Base-by-base conservation (phyloP, 495 filamentous ascomycete genomes). In the Penicillium taxi region DNA sequence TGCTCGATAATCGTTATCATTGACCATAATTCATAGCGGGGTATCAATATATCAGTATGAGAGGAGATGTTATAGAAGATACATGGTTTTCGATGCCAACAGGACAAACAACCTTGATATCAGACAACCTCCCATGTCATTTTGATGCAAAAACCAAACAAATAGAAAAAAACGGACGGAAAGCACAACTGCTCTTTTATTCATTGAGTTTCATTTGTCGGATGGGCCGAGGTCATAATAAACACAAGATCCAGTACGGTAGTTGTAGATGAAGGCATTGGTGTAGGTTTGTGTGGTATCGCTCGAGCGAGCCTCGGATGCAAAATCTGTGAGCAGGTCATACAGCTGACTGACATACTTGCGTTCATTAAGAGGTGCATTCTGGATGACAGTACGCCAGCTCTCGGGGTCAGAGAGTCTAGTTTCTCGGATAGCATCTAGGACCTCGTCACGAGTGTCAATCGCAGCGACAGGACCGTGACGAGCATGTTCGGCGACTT, bases 271-370 rank as follows among this genome's bases (percentile, higher is more conserved):
- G 57, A 88, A 87, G 7, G 80, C 79, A 47, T 82, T 78, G n/a
- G 67, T 64, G 15, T 61, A 71, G 32, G 64, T 62, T 39, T 73
- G 66, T 19, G 69, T 64, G 41, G 65, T 70, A 35, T 60, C 63
- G 14, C 48, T 47, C 6, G 36, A 21, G 36, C 41, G 58, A 21
- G 37, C 49, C 52, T 83, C 74, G 40, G 69, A 70, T 26, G 75
- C 75, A 55, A 80, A 63, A 29, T 72, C 73, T 7, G 56, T 53
- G 13, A 98, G 69, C 47, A 95, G 64, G 27, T 86, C 84, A 48
- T 91, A 83, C 26, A 96, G 70, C 51, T 96, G 84, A 27, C 75
- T 69, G n/a, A 95, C 66, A 51, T 96, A 96, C 50, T 82, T 78
- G 34, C 86, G 75, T 56, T 98, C 91, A 2, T 69, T 75, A 25